Percentiles rank a stretch among this genome's conserved stretches.
Evolutionary conservation across 2,329 filamentous ascomycete species (phyloP).

Genomic region (Chaetomium sp.): DNA sequence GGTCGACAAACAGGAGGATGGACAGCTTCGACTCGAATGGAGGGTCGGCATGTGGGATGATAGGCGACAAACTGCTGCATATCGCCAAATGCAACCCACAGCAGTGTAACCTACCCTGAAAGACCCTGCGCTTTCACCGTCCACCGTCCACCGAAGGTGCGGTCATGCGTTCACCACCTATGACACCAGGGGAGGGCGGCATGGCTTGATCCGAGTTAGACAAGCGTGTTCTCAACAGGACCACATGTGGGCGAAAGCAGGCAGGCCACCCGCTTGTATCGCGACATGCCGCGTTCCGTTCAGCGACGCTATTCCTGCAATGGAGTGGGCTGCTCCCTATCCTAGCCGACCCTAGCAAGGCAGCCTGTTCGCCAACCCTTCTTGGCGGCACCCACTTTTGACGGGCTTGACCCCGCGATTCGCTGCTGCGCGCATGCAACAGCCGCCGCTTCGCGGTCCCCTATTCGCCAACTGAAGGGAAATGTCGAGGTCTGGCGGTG

Average conservation of each 20-base stretch:
- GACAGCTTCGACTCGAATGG: constrained; percentile 6
- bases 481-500: constrained; percentile 25
- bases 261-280: constrained; percentile 7
- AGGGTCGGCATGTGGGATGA: constrained; percentile 21
- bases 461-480: constrained; percentile 23
- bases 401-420: constrained; percentile 30
- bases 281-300: constrained; percentile 24
- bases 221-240: constrained; percentile 18
- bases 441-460: constrained; percentile 15
- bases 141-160: constrained; percentile 28
- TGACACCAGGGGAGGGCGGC: constrained; percentile 10
- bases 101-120: constrained; percentile 24
- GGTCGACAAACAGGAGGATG: background rate
- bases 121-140: constrained; percentile 27
- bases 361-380: constrained; percentile 18
- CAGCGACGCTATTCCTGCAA: constrained; percentile 13
- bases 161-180: constrained; percentile 32
- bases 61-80: constrained; percentile 17
- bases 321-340: constrained; percentile 8
- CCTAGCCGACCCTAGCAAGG: constrained; percentile 4
- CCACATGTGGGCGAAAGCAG: constrained; percentile 17
- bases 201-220: constrained; percentile 21
- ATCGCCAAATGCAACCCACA: constrained; percentile 15
- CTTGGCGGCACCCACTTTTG: constrained; percentile 27
- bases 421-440: constrained; percentile 16